Evolutionary conservation across 805 yeast genomes (phyloP).

Genomic region (Pichia californica): DNA sequence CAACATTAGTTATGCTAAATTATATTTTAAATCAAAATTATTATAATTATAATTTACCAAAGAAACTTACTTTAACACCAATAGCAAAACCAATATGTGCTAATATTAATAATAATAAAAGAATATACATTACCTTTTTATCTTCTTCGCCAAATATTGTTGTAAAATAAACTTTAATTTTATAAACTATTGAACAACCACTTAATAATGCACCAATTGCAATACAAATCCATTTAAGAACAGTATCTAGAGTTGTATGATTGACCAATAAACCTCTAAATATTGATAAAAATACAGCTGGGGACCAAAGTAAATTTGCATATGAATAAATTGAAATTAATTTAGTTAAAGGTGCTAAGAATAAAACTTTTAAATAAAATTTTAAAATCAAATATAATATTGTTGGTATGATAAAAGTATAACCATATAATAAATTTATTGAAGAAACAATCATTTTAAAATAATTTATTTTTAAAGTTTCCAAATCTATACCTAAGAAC

Average conservation of each 20-base stretch:
- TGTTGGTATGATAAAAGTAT: slow-evolving; percentile 61
- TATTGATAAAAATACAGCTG: slow-evolving; percentile 59
- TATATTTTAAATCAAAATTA: too few species aligned
- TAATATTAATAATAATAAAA: slow-evolving; percentile 37
- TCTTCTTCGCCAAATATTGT: slow-evolving; percentile 31
- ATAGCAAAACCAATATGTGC: slow-evolving; percentile 55
- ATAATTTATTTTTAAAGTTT: slow-evolving; percentile 38
- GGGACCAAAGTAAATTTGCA: slow-evolving; percentile 79
- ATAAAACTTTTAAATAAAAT: slow-evolving; percentile 45
- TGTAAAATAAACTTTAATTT: slow-evolving; percentile 35
- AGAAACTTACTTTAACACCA: slow-evolving; percentile 60
- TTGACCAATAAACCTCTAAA: slow-evolving; percentile 49
- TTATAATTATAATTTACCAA: slow-evolving; percentile 28
- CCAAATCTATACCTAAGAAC: slow-evolving; percentile 35
- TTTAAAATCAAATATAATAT: slow-evolving; percentile 44
- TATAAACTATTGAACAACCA: slow-evolving; percentile 47
- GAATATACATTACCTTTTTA: slow-evolving; percentile 31
- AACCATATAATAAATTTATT: slow-evolving; percentile 67
- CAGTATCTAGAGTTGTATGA: slow-evolving; percentile 35
- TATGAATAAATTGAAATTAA: slow-evolving; percentile 78
- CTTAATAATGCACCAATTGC: slow-evolving; percentile 54
- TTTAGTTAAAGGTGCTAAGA: slow-evolving; percentile 46
- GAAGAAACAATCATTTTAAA: slow-evolving; percentile 63
- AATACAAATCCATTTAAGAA: slow-evolving; percentile 60
- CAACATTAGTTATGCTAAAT: too few species aligned